These are phyloP conservation scores for Calonectria fujianensis DNA, from an alignment of 2,329 filamentous ascomycete genomes.

Conservation along the genomic window DNA sequence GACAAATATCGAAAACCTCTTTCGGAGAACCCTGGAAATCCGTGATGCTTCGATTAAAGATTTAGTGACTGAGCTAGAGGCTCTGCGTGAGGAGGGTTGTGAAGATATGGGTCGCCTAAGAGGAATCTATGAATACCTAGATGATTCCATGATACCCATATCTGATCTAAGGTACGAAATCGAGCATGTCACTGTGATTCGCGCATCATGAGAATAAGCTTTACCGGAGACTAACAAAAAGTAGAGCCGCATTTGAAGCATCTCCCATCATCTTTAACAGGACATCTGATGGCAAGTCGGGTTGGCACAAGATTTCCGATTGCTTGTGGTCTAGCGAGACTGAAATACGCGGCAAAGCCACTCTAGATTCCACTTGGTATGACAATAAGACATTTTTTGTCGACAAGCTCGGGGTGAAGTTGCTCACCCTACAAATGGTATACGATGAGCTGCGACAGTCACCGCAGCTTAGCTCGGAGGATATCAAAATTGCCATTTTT, in stretches of 20 bases:
- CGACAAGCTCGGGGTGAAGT: slow-evolving; percentile 38
- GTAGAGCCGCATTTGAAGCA: slow-evolving; percentile 40
- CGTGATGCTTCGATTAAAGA: not conserved
- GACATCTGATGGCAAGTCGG: not conserved
- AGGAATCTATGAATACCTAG: slow-evolving; percentile 40
- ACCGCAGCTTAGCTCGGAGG: not conserved
- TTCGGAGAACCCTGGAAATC: slow-evolving; percentile 32
- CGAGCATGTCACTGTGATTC: no score
- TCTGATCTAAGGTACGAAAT: no score
- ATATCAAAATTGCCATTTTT: slow-evolving; percentile 36
- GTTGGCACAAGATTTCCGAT: slow-evolving; percentile 42
- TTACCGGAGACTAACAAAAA: no score
- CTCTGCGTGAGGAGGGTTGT: not conserved
- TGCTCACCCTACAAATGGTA: slow-evolving; percentile 44
- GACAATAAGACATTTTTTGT: slow-evolving; percentile 39
- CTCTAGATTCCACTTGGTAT: slow-evolving; percentile 34
- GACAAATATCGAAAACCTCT: slow-evolving; percentile 26
- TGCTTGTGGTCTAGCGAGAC: slow-evolving; percentile 47
- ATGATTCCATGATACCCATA: not conserved
- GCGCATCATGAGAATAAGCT: no score
- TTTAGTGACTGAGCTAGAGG: slow-evolving; percentile 15
- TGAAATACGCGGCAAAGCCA: slow-evolving; percentile 38
- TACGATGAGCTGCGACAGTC: slow-evolving; percentile 46
- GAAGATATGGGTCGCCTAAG: not conserved
- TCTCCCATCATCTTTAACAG: slow-evolving; percentile 28